Evolutionary conservation across 2,329 filamentous ascomycete species (phyloP), one percentile per base, ranked within the genome.

Genomic region (Dactylonectria estremocensis): DNA sequence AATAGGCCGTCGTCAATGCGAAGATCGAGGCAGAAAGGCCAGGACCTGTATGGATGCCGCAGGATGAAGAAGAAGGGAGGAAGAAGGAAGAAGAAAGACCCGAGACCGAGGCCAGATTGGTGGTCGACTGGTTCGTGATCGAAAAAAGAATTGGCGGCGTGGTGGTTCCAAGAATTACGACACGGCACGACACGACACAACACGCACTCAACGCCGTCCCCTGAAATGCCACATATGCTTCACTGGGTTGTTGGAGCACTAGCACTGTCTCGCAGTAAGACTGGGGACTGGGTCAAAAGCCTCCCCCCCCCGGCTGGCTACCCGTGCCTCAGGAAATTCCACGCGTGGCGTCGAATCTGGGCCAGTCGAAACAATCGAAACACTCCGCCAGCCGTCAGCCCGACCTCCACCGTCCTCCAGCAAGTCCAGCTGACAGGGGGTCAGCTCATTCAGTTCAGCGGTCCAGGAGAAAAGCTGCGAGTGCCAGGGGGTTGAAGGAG

Each of bases 161-260:
- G 71, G 69, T 74, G 62, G 52, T 74, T 73, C 74, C 59, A 71
- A 72, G 66, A 75, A 74, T 70, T 61, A 4, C 24, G 24, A 5
- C 7, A 28, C n/a, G n/a, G n/a, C n/a, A 53, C 53, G 64, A 55
- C n/a, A 59, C 53, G 24, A 55, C 22, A 64, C 61, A 48, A 53
- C 52, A 59, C 54, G 61, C 55, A 64, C 31, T 43, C 57, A 31
- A 53, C 61, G 58, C 7, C 52, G 62, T 76, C 74, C 74, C 74
- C 74, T 76, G 74, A 76, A 75, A 77, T 77, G 75, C 75, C 75
- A 77, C 75, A 72, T 77, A 77, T 77, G 75, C 75, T 77, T 69
- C 65, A 69, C 60, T 64, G 60, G 57, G 67, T 55, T n/a, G 37
- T 16, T 10, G 50, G 37, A 33, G 33, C 40, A 43, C 61, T 63